Base-by-base conservation (phyloP, 495 filamentous ascomycete species). In the Hypomontagnella submonticulosa region DNA sequence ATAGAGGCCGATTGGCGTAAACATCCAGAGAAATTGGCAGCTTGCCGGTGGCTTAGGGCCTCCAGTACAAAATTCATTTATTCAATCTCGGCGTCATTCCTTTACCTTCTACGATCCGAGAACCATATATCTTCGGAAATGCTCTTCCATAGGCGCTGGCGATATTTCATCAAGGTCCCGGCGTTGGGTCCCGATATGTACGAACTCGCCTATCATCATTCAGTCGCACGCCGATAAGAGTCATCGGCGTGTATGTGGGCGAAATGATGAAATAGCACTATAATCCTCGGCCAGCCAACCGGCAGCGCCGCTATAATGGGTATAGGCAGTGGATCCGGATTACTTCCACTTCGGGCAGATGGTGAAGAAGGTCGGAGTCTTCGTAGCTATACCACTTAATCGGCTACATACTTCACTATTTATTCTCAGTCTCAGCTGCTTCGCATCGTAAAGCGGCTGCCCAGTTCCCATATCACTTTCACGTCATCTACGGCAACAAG, bases 201-300 rank as follows among this genome's bases (percentile, higher is more conserved):
- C 23, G 23, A 6, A 6, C 23, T 2, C 2, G 23, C 23, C 23
- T 27, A 6, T 27, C 23, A 27, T 6, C 2, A 3, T 27, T 18
- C 20, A 32, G 15, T 48, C 4, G 44, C 48, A 54, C 30, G 52
- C 57, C 57, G 57, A 19, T 23, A 56, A 41, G 57, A 67, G 63
- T 67, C 63, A 67, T 57, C 63, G 63, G 57, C 36, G 50, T 60
- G 43, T 8, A 50, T 36, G 18, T 19, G 30, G 32, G 15, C 30
- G 18, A 50, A n/a, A 30, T 0, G 42, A 42, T 11, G 23, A 11
- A 1, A 42, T 32, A 23, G n/a, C 20, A 33, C 19, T 42, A 55
- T 18, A 55, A 19, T n/a, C 23, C 23, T 3, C 37, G 7, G 40
- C 32, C 42, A 12, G 13, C 13, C 50, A 55, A 48, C 34, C 59